Percentiles rank a stretch among this genome's conserved stretches.
Conservation (phyloP, 2,329 filamentous ascomycete genomes). For the Coleophoma crateriformis region DNA sequence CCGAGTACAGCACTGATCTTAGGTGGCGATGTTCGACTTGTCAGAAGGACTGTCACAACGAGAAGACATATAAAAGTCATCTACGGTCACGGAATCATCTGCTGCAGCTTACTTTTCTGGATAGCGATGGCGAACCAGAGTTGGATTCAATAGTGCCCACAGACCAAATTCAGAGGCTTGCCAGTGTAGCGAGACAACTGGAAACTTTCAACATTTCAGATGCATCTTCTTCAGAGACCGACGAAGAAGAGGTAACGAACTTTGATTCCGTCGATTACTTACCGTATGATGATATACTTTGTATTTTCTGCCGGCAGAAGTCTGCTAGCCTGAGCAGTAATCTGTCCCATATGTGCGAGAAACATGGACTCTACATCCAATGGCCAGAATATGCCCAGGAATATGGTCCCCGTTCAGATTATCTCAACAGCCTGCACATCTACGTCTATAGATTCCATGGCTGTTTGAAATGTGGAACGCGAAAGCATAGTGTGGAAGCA, state of each 20-base stretch:
- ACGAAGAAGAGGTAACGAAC: background rate
- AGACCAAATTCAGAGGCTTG: background rate
- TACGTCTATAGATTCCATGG: conserved; percentile 42
- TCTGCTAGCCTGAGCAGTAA: conserved; percentile 29
- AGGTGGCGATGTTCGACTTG: background rate
- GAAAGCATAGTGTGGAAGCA: conserved; percentile 34
- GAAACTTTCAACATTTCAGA: background rate
- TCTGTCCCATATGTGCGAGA: conserved; percentile 40
- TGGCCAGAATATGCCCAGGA: conserved; percentile 21
- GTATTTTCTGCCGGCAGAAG: conserved; percentile 36
- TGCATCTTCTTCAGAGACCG: background rate
- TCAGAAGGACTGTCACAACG: background rate
- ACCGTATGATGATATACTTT: conserved; percentile 12
- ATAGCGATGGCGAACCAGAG: too few relatives aligned
- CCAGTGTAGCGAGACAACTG: background rate
- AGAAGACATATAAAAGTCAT: background rate
- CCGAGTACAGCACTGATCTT: background rate
- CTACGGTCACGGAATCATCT: background rate
- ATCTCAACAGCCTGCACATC: conserved; percentile 42
- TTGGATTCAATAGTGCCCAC: background rate
- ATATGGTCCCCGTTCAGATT: conserved; percentile 40
- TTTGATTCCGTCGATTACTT: background rate
- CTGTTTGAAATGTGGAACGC: conserved; percentile 44
- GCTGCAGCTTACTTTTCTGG: too few relatives aligned
- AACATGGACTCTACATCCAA: conserved; percentile 41